Evolutionary conservation across 176 grass and related monocot species (phyloP).

Genomic region (Rhynchospora pubera): DNA sequence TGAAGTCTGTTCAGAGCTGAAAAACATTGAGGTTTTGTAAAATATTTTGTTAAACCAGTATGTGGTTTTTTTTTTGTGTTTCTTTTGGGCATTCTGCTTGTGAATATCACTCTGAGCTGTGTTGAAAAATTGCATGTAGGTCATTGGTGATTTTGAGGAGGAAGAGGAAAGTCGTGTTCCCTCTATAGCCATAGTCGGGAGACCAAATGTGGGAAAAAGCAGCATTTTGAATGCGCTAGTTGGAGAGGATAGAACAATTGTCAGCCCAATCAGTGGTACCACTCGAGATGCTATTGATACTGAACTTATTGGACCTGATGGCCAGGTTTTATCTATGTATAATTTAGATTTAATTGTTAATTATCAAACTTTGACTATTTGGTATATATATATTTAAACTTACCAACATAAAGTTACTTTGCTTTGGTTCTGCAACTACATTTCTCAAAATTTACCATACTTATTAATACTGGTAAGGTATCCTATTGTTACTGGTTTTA

Average conservation of each 20-base stretch:
- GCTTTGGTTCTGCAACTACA: background rate
- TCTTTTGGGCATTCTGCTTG: constrained; percentile 1
- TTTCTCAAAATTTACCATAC: background rate
- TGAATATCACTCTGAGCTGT: constrained; percentile 5
- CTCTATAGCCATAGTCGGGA: constrained; percentile 88
- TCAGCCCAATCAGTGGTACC: constrained; percentile 94
- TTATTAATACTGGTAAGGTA: background rate
- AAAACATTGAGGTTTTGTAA: constrained; percentile 39
- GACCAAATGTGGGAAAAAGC: constrained; percentile 99
- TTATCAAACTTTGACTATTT: background rate
- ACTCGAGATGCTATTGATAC: constrained; percentile 98
- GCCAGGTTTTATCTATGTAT: constrained; percentile 43
- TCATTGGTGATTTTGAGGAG: constrained; percentile 20
- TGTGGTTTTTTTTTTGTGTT: background rate
- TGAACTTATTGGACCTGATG: constrained; percentile 64
- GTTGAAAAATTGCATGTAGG: constrained; percentile 12
- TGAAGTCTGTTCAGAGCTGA: constrained; percentile 75
- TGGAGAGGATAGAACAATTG: constrained; percentile 91
- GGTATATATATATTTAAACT: background rate
- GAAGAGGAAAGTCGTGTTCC: constrained; percentile 64
- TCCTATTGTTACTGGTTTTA: background rate
- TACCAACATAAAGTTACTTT: background rate
- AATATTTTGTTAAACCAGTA: background rate
- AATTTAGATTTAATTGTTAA: background rate
- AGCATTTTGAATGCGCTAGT: constrained; percentile 96